Percentiles rank a stretch among this genome's conserved stretches.
phyloP scores from a whole-genome alignment of 257 asterid species.

The Nicotiana sylvestris region DNA sequence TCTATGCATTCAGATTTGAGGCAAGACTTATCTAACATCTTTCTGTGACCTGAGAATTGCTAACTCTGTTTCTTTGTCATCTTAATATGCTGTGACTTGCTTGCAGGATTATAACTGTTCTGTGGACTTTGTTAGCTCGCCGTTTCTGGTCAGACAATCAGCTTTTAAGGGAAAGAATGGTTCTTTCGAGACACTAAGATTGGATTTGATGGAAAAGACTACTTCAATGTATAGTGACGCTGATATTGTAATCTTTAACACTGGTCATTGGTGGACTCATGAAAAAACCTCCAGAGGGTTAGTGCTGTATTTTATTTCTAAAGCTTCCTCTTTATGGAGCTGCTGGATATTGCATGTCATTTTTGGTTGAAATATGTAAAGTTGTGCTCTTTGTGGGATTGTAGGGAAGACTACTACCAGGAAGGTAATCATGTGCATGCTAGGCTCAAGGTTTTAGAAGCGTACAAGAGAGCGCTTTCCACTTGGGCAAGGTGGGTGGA shows the following conservation, averaged over 20 bases:
- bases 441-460: constrained; percentile 79
- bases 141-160: constrained; percentile 76
- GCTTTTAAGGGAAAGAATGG: constrained; percentile 50
- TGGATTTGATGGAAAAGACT: constrained; percentile 78
- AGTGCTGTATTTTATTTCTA: constrained; percentile 17
- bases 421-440: constrained; percentile 73
- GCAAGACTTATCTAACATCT: constrained; percentile 30
- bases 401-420: constrained; percentile 87
- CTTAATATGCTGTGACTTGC: constrained; percentile 7
- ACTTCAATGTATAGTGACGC: constrained; percentile 89
- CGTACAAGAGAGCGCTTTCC: constrained; percentile 71
- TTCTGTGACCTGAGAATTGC: neutral
- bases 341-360: neutral
- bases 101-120: constrained; percentile 83
- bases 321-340: neutral
- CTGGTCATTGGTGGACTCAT: constrained; percentile 99
- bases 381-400: constrained; percentile 8
- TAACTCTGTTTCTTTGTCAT: neutral
- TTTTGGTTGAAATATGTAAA: neutral
- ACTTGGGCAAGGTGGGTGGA: constrained; percentile 95
- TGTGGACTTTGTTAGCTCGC: constrained; percentile 84
- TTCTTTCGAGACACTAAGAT: constrained; percentile 67
- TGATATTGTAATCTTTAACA: constrained; percentile 75
- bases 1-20: constrained; percentile 90
- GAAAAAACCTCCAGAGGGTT: constrained; percentile 94